A percentile compares a stretch with the other conserved stretches of the same genome.
These are phyloP conservation scores for Globisporangium rhizosaccharum DNA, from an alignment of 352 stramenopile species.

Conservation along the genomic window DNA sequence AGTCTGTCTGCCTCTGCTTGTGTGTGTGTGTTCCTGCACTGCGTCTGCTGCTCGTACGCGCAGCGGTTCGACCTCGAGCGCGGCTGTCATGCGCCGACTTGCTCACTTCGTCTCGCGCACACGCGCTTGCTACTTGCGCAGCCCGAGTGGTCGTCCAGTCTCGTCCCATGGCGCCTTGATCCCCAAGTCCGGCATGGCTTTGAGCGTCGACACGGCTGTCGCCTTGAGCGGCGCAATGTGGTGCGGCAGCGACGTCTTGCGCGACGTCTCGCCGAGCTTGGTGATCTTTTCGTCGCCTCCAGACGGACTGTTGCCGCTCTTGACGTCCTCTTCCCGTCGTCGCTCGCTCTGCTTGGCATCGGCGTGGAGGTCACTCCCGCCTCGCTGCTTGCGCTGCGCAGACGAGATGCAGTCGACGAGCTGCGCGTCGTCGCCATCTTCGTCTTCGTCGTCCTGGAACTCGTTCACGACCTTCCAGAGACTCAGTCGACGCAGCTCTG, in stretches of 20 bases:
- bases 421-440: slow-evolving; percentile 25
- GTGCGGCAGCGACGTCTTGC: slow-evolving; percentile 71
- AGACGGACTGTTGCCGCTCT: slow-evolving; percentile 11
- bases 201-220: slow-evolving; percentile 38
- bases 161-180: slow-evolving; percentile 81
- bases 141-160: slow-evolving; percentile 56
- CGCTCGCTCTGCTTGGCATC: slow-evolving; percentile 54
- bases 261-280: slow-evolving; percentile 28
- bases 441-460: slow-evolving; percentile 31
- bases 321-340: slow-evolving; percentile 57
- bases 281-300: slow-evolving; percentile 27
- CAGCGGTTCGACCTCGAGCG: neutral
- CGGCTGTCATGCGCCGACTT: neutral
- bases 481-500: slow-evolving; percentile 63
- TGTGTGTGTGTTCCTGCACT: too few relatives aligned
- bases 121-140: slow-evolving; percentile 40
- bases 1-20: too few relatives aligned
- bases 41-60: neutral
- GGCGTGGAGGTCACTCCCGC: slow-evolving; percentile 18
- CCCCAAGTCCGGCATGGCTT: slow-evolving; percentile 60
- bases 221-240: slow-evolving; percentile 74
- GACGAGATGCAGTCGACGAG: slow-evolving; percentile 22
- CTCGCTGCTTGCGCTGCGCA: slow-evolving; percentile 6
- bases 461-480: slow-evolving; percentile 82
- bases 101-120: neutral